A percentile compares a stretch with the other conserved stretches of the same genome.
Conservation (phyloP, 1,284 basidiomycete genomes). For the Gymnopus androsaceus region DNA sequence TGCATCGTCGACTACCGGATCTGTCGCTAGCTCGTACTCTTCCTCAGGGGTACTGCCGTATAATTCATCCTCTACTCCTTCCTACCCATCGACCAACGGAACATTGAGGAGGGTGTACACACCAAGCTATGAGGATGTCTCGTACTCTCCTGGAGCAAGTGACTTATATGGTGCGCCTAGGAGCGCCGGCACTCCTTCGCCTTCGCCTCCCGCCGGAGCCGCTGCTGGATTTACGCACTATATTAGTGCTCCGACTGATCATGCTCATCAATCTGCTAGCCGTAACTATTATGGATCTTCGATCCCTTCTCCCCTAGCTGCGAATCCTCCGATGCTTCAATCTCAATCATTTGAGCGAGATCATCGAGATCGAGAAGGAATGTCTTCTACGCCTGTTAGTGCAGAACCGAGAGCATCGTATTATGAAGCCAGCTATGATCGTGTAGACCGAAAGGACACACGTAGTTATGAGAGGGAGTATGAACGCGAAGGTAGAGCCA, state of each 20-base stretch:
- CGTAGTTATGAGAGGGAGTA: constrained; percentile 12
- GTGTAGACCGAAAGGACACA: constrained; percentile 6
- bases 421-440: constrained; percentile 12
- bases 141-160: constrained; percentile 53
- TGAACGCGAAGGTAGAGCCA: constrained; percentile 11
- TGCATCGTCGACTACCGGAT: constrained; percentile 31
- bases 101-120: constrained; percentile 23
- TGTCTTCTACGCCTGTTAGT: constrained; percentile 14
- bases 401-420: constrained; percentile 11
- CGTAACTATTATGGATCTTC: constrained; percentile 13
- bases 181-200: constrained; percentile 52
- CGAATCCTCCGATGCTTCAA: constrained; percentile 14
- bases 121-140: constrained; percentile 49
- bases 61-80: constrained; percentile 20
- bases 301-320: constrained; percentile 16
- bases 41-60: constrained; percentile 18
- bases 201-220: constrained; percentile 55
- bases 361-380: constrained; percentile 13
- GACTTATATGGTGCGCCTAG: constrained; percentile 54
- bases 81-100: constrained; percentile 8
- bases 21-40: constrained; percentile 10
- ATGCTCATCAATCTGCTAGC: neutral
- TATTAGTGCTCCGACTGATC: constrained; percentile 19
- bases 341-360: constrained; percentile 14
- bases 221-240: constrained; percentile 54